phyloP scores from a whole-genome alignment of 1,284 basidiomycete species.

The Moniliella sp. region DNA sequence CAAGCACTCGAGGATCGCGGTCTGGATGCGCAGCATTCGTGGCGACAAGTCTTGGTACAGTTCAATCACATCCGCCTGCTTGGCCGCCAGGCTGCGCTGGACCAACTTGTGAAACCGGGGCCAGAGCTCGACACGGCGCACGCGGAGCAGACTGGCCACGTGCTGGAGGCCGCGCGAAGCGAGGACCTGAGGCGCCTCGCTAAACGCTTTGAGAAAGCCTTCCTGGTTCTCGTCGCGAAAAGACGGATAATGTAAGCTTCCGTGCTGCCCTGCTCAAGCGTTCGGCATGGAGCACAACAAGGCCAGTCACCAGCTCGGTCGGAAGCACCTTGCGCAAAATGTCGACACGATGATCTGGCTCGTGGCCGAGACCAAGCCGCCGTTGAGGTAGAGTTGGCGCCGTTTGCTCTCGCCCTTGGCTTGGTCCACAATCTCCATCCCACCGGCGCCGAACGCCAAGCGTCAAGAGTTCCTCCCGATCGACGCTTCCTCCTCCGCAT shows the following conservation, averaged over 20 bases:
- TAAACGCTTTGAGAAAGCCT: constrained; percentile 89
- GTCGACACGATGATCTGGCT: constrained; percentile 85
- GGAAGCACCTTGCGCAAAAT: constrained; percentile 71
- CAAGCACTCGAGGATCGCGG: constrained; percentile 83
- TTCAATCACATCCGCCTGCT: constrained; percentile 70
- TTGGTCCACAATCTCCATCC: constrained; percentile 59
- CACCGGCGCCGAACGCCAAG: constrained; percentile 72
- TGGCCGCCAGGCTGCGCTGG: constrained; percentile 16
- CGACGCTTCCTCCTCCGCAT: constrained; percentile 61
- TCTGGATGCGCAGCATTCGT: constrained; percentile 72
- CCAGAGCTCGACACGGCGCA: constrained; percentile 70
- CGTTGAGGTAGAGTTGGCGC: constrained; percentile 18
- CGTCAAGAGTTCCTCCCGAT: constrained; percentile 79
- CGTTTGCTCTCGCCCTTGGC: constrained; percentile 50
- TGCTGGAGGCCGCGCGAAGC: constrained; percentile 72
- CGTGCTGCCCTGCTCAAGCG: constrained; percentile 48
- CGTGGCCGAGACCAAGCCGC: constrained; percentile 64
- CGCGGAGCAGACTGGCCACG: constrained; percentile 72
- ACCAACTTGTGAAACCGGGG: constrained; percentile 54
- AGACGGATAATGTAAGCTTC: constrained; percentile 28
- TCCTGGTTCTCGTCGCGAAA: constrained; percentile 34
- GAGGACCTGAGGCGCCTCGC: constrained; percentile 82
- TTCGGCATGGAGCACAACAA: constrained; percentile 84
- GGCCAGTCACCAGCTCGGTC: constrained; percentile 60
- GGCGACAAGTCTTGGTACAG: constrained; percentile 67